Percentiles rank a stretch among this genome's conserved stretches.
phyloP scores from a whole-genome alignment of 2,329 filamentous ascomycete genomes.

The Penicillium polonicum region DNA sequence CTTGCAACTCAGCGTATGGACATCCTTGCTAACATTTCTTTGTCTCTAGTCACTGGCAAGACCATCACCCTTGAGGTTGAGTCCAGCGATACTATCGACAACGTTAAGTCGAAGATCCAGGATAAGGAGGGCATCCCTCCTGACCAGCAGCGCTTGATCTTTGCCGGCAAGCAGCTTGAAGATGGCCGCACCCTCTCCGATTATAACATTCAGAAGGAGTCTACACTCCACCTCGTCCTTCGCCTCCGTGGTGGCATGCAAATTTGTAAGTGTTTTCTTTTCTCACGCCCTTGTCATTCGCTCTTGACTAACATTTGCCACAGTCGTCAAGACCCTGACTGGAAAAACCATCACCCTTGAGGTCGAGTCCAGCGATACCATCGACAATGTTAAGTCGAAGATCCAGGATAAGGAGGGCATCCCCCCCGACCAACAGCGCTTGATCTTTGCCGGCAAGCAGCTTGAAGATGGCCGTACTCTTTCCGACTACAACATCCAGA shows the following conservation, averaged over 20 bases:
- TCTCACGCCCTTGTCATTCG: neutral
- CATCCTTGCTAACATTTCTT: conserved; percentile 1
- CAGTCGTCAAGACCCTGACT: conserved; percentile 59
- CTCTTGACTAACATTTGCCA: conserved; percentile 17
- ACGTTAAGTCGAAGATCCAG: conserved; percentile 60
- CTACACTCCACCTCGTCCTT: conserved; percentile 71
- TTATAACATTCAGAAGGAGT: conserved; percentile 60
- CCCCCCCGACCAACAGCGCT: conserved; percentile 80
- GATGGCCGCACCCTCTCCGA: conserved; percentile 57
- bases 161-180: conserved; percentile 59
- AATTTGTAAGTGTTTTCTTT: conserved; percentile 55
- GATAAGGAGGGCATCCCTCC: conserved; percentile 61
- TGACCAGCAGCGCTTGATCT: conserved; percentile 59
- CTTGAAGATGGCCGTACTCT: too few species aligned
- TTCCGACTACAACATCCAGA: too few species aligned
- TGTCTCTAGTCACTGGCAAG: conserved; percentile 50
- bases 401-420: too few species aligned
- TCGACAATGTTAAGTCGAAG: conserved; percentile 66
- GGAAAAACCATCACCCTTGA: conserved; percentile 66
- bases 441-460: too few species aligned
- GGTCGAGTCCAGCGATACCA: conserved; percentile 75
- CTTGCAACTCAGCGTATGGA: neutral
- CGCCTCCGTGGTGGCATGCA: conserved; percentile 66
- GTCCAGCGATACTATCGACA: conserved; percentile 52
- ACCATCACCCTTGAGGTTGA: conserved; percentile 52